Conservation (phyloP, 305 asterid genomes). For the Fraxinus nigra region DNA sequence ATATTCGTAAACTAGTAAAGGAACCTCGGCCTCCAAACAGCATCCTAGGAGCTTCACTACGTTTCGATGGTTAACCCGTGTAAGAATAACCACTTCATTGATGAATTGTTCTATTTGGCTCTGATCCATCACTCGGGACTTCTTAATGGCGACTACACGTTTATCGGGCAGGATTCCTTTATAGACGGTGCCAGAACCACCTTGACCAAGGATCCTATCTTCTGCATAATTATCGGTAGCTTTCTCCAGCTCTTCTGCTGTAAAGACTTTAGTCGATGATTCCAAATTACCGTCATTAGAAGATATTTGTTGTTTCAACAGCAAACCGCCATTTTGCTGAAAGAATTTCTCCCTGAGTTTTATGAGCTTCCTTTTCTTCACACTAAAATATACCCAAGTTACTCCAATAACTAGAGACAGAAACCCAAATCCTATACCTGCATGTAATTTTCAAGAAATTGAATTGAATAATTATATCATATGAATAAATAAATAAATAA, state of each 20-base stretch:
- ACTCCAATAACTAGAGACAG: conserved; percentile 41
- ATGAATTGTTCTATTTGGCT: conserved; percentile 63
- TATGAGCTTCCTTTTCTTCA: conserved; percentile 49
- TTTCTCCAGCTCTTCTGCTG: conserved; percentile 45
- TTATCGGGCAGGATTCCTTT: conserved; percentile 54
- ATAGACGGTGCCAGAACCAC: conserved; percentile 63
- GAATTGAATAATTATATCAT: neutral
- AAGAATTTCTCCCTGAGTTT: conserved; percentile 61
- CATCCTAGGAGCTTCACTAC: conserved; percentile 65
- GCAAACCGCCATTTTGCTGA: conserved; percentile 72
- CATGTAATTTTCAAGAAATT: neutral
- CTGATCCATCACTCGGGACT: conserved; percentile 48
- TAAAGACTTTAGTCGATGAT: conserved; percentile 51
- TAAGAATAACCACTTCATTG: conserved; percentile 63
- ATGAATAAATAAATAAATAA: neutral
- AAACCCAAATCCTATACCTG: conserved; percentile 69
- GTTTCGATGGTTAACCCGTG: conserved; percentile 58
- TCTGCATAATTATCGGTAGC: conserved; percentile 58
- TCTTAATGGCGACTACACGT: conserved; percentile 54
- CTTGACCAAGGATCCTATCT: conserved; percentile 54
- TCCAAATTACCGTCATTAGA: conserved; percentile 41
- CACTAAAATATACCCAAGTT: conserved; percentile 52
- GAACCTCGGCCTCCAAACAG: conserved; percentile 67
- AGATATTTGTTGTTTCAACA: conserved; percentile 55
- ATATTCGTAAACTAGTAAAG: conserved; percentile 56